Base-by-base conservation (phyloP, 371 early-diverging fungal species). In the Dichotomocladium elegans region DNA sequence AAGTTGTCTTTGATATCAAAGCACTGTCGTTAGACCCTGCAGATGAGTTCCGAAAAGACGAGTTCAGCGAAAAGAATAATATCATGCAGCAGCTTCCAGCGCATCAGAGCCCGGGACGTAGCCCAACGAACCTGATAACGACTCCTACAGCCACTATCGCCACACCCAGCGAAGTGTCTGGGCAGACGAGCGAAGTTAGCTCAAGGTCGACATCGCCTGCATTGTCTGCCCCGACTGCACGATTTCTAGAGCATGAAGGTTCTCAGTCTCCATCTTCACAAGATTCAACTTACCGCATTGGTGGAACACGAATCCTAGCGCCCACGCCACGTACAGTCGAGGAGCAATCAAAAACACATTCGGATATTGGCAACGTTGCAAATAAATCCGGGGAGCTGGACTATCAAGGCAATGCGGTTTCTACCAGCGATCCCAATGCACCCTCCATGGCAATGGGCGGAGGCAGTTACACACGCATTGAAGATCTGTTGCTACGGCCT, bases 401-500 rank as follows among this genome's bases (percentile, higher is more conserved):
- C n/a, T n/a, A n/a, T n/a, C n/a, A n/a, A n/a, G n/a, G n/a, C n/a
- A n/a, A n/a, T n/a, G n/a, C n/a, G n/a, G n/a, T n/a, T n/a, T n/a
- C 35, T 34, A 1, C 37, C 19, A 17, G 35, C 17, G 35, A 17
- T 17, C n/a, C 46, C 4, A 53, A 43, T 15, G 53, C 43, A 12
- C 19, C 45, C 25, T 24, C 53, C 25, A 22, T 35, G 2, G 37
- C 53, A 35, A n/a, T 21, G n/a, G 37, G 37, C 8, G 15, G 51
- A 9, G 73, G 68, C 14, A 76, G 65, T 40, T 76, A 68, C 37
- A 74, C 78, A 9, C 63, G 87, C 19, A 93, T 96, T 45, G 99
- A 97, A 52, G 98, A 98, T 58, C 61, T 97, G 14, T 61, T 83
- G 7, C 57, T 98, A 29, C 86, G 87, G 40, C 89, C 97, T 2